Base-by-base conservation (phyloP, 805 yeast genomes). In the Candida parachauliodes region DNA sequence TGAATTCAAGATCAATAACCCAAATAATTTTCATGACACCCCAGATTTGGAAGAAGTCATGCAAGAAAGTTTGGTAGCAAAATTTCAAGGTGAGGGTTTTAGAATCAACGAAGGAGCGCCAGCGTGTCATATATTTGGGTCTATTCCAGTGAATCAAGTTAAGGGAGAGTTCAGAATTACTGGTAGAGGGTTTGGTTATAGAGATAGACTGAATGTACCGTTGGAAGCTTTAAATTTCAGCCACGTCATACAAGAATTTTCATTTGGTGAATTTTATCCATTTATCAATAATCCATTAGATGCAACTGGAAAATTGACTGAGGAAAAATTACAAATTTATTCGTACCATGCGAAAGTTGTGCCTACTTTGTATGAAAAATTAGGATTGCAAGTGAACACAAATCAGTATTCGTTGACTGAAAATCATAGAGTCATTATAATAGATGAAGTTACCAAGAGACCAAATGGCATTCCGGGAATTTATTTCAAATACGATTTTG, bases 241-340 rank as follows among this genome's bases (percentile, higher is more conserved):
- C 1, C 98, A 93, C 60, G 77, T 78, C 4, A 81, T 93, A 42
- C 76, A 77, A 42, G 98, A 91, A 58, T 77, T 88, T 45, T 88
- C 97, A 8, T 91, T 81, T 61, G 98, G 98, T 10, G 86, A 79
- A 25, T 88, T 83, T 59, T 88, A 79, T 53, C 97, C 98, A 3
- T 83, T 76, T 49, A 70, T 89, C 45, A 73, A 82, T 48, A 91
- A 91, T 54, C 95, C 96, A n/a, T 70, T 93, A 45, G 98, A 93
- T 57, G 70, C 70, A 32, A 81, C 91, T 0, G 83, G 78, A 1
- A 76, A 81, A 47, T 55, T 60, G 12, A 72, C 88, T 2, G 64
- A 67, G 0, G 68, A 73, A 2, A 64, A 70, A 16, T 42, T 68
- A 14, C 79, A 74, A 41, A 58, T 70, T 1, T 86, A 68, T 59